These are phyloP conservation scores for Spathaspora girioi DNA, from an alignment of 805 yeast genomes.

Conservation along the genomic window DNA sequence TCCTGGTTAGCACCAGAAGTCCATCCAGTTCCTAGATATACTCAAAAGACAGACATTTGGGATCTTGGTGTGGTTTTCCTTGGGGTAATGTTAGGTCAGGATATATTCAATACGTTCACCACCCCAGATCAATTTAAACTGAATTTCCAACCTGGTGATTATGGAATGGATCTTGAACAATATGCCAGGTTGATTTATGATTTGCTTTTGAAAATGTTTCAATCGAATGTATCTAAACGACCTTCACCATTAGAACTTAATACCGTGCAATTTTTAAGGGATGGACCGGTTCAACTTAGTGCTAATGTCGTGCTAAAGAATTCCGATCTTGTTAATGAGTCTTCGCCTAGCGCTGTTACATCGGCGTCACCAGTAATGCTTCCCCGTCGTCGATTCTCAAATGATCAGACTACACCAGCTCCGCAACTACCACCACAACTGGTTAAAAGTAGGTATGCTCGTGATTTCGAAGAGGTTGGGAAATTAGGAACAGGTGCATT, in stretches of 20 bases:
- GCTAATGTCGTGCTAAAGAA: conserved; percentile 8
- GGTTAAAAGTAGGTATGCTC: conserved; percentile 66
- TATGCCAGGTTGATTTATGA: conserved; percentile 64
- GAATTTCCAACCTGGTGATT: conserved; percentile 25
- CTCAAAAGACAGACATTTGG: conserved; percentile 90
- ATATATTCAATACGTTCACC: conserved; percentile 60
- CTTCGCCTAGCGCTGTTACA: not conserved
- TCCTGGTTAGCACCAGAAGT: conserved; percentile 84
- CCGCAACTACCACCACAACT: not conserved
- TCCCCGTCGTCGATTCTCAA: conserved; percentile 21
- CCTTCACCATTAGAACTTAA: conserved; percentile 81
- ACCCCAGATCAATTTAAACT: conserved; percentile 39
- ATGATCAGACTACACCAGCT: conserved; percentile 10
- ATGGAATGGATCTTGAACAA: conserved; percentile 53
- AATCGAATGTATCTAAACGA: conserved; percentile 61
- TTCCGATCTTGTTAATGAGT: not conserved
- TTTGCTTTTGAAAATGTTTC: conserved; percentile 64
- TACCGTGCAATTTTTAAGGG: conserved; percentile 78
- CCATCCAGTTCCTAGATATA: conserved; percentile 49
- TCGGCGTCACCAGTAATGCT: not conserved
- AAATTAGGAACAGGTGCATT: conserved; percentile 91
- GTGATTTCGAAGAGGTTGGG: conserved; percentile 94
- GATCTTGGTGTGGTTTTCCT: conserved; percentile 74
- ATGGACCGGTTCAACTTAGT: conserved; percentile 42
- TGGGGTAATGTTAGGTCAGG: conserved; percentile 41